phyloP scores from a whole-genome alignment of 768 basidiomycete genomes.

The Rhodotorula graminis region DNA sequence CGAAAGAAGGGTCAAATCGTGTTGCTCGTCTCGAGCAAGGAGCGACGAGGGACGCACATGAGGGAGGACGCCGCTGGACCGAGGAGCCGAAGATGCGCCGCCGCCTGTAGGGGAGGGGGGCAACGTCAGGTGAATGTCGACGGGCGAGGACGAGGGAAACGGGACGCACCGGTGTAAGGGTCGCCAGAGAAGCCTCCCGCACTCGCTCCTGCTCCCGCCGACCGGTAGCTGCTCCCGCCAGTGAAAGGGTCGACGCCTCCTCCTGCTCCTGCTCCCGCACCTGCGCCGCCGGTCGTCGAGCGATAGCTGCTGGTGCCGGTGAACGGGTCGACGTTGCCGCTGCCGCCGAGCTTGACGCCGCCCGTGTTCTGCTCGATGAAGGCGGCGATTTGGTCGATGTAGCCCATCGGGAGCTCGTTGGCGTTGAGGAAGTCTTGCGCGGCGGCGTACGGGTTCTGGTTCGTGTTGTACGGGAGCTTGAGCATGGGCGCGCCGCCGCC shows the following conservation, averaged over 20 bases:
- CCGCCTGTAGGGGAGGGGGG: conserved; percentile 9
- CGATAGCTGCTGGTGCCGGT: conserved; percentile 58
- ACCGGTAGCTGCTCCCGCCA: conserved; percentile 52
- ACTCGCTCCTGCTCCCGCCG: not conserved
- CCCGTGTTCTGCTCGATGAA: conserved; percentile 91
- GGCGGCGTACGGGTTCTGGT: conserved; percentile 80
- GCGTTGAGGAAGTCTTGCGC: conserved; percentile 79
- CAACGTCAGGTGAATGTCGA: not conserved
- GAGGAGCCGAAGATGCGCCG: conserved; percentile 3
- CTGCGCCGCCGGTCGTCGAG: not conserved
- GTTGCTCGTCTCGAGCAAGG: not conserved
- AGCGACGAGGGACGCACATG: conserved; percentile 2
- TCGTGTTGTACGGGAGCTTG: conserved; percentile 87
- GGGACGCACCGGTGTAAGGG: conserved; percentile 30
- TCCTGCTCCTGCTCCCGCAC: conserved; percentile 48
- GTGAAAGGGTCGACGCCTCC: conserved; percentile 74
- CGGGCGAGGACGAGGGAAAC: too few species aligned
- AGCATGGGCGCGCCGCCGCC: conserved; percentile 85
- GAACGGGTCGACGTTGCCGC: conserved; percentile 65
- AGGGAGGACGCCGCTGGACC: conserved; percentile 20
- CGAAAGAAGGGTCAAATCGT: too few species aligned
- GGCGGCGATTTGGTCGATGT: conserved; percentile 81
- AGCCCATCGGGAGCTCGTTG: conserved; percentile 74
- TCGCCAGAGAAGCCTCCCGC: conserved; percentile 19
- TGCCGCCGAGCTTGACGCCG: conserved; percentile 63